phyloP scores from a whole-genome alignment of 176 grass and related monocot genomes.

The Oropetium thomaeum region DNA sequence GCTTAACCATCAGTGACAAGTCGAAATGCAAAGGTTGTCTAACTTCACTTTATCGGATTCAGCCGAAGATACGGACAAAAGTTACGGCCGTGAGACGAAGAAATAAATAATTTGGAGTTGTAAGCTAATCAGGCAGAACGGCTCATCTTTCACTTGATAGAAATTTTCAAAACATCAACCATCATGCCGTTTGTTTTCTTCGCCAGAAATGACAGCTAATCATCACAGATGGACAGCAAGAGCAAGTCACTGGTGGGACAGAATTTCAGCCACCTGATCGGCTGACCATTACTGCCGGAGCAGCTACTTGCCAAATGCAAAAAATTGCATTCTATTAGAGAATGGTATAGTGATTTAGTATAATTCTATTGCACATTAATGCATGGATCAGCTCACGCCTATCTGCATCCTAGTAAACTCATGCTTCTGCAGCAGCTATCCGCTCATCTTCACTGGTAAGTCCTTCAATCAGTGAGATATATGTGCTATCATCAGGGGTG shows the following conservation, averaged over 20 bases:
- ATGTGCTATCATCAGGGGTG: conserved; percentile 56
- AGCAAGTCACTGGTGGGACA: neutral
- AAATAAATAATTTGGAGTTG: conserved; percentile 4
- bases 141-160: no score
- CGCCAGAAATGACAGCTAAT: no score
- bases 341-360: neutral
- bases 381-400: neutral
- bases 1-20: neutral
- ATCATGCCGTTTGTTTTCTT: no score
- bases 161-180: no score
- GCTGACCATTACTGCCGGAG: neutral
- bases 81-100: neutral
- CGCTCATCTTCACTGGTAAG: conserved; percentile 35
- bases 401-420: neutral
- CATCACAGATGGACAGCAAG: neutral
- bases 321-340: neutral
- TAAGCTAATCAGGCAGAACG: neutral
- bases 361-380: neutral
- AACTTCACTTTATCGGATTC: neutral
- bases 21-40: neutral
- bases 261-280: neutral
- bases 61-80: neutral
- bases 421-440: neutral
- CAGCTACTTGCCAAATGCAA: neutral
- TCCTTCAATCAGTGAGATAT: conserved; percentile 59